Evolutionary conservation across 345 rosid species (phyloP), one percentile per base, ranked within the genome.

Genomic region (Viola odorata): DNA sequence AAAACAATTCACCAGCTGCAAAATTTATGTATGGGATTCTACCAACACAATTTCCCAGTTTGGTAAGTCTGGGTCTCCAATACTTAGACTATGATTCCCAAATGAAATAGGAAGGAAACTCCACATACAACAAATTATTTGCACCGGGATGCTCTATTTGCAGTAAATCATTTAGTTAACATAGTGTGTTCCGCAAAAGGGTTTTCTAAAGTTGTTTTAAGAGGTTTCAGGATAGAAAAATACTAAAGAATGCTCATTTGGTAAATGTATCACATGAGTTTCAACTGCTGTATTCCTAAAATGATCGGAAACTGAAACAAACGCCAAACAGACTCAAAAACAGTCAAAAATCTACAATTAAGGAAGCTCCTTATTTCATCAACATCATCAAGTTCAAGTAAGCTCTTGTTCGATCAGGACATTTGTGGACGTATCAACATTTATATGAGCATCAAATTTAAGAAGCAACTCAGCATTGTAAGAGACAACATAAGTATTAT

Each of bases 391-490:
- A 42, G 5, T 3, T 12, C 16, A 42, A 1, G 4, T 13, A 13
- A 13, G 15, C 42, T 6, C 32, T 42, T 11, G 32, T 13, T 16
- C 54, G 10, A 17, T 66, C 64, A 4, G 50, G 14, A 0, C 64
- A 51, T 50, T 60, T 52, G 11, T 12, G 38, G 3, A 67, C 15
- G 10, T 59, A 52, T 67, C 10, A 7, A 67, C 58, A 41, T 52
- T 50, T 1, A 60, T 41, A 37, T 69, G 63, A 11, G 68, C 68
- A 2, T 62, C 14, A 12, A 15, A 69, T 4, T 8, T 15, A 5
- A 50, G 3, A 0, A 54, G 4, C 5, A 68, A 41, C 0, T 48
- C 9, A 4, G 14, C n/a, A 23, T 61, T 61, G 6, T 69, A 40
- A 0, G 63, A 63, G 0, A 69, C 53, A 10, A 63, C 41, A 15